Conservation (phyloP, 192 early-diverging fungal species). For the Ambispora gerdemannii region DNA sequence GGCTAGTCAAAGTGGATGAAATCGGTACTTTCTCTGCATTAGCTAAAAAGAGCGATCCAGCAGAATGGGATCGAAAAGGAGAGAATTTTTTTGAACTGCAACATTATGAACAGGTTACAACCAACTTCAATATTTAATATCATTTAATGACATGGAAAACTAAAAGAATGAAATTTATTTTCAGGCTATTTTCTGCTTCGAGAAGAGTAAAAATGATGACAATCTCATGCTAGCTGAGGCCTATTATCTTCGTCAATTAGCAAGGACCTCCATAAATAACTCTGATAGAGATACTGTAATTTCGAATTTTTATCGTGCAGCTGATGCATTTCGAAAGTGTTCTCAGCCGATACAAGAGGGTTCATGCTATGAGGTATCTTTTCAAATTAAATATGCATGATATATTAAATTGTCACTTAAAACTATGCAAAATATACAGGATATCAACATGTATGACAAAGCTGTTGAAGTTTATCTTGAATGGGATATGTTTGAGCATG, state of each 20-base stretch:
- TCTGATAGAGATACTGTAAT: neutral
- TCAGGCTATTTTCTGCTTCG: slow-evolving; percentile 13
- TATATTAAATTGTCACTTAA: too few relatives aligned
- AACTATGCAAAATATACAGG: too few relatives aligned
- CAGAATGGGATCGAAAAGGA: slow-evolving; percentile 6
- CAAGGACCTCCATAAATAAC: neutral
- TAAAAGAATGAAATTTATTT: neutral
- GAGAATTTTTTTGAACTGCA: neutral
- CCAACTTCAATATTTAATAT: neutral
- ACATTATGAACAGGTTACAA: slow-evolving; percentile 4
- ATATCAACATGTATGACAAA: too few relatives aligned
- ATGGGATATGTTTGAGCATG: too few relatives aligned
- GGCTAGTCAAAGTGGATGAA: too few relatives aligned
- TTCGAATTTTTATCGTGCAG: neutral
- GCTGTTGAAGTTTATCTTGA: too few relatives aligned
- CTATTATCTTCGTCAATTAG: slow-evolving; percentile 5
- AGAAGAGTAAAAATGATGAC: slow-evolving; percentile 1
- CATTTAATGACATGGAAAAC: neutral
- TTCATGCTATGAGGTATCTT: slow-evolving; percentile 28
- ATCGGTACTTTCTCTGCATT: neutral
- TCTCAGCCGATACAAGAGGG: neutral
- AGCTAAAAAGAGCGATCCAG: neutral
- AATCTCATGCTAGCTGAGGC: neutral
- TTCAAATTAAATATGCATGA: too few relatives aligned
- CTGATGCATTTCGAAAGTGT: slow-evolving; percentile 3